phyloP scores from a whole-genome alignment of 306 rosid species.

The Prunus kanzakura region DNA sequence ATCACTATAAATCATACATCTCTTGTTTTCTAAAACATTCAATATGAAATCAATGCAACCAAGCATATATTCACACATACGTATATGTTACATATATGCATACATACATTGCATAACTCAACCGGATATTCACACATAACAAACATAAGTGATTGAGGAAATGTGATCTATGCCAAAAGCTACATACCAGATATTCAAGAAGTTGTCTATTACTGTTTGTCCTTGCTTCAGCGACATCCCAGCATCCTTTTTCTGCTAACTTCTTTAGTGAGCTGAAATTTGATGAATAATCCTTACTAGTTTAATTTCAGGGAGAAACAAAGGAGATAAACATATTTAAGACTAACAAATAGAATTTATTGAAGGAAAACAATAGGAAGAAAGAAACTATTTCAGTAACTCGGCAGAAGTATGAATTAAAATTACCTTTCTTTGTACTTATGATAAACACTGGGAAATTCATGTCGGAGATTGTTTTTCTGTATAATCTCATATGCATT shows the following conservation, averaged over 20 bases:
- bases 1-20: neutral
- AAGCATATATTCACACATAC: neutral
- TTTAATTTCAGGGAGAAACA: neutral
- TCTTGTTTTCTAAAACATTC: neutral
- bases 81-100: neutral
- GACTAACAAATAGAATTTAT: constrained; percentile 21
- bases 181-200: constrained; percentile 86
- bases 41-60: neutral
- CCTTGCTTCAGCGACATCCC: constrained; percentile 97
- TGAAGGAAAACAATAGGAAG: neutral
- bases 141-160: neutral
- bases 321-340: constrained; percentile 14
- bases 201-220: constrained; percentile 66
- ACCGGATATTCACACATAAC: no score
- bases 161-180: constrained; percentile 15
- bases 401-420: constrained; percentile 10
- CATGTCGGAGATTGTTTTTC: constrained; percentile 70
- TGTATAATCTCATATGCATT: constrained; percentile 66
- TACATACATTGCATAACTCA: neutral
- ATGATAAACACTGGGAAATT: constrained; percentile 75
- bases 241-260: constrained; percentile 90
- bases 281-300: constrained; percentile 19
- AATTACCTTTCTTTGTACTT: constrained; percentile 77
- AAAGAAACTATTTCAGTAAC: neutral
- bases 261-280: constrained; percentile 70